Evolutionary conservation across 805 yeast genomes (phyloP).

Genomic region (Saturnispora bothae): DNA sequence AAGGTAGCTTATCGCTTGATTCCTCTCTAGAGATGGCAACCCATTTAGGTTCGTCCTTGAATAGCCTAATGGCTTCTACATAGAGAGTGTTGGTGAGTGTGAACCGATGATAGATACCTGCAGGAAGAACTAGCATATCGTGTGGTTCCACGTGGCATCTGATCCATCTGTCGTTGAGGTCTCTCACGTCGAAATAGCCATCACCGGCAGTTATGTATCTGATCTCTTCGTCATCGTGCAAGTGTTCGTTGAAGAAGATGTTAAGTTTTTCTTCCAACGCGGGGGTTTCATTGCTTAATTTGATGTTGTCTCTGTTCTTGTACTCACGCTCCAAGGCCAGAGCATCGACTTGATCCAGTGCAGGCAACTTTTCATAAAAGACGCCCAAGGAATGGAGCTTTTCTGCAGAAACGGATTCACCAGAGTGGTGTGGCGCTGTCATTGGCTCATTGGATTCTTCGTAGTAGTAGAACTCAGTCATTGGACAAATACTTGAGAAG

Average conservation of each 20-base stretch:
- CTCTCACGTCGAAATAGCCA: slow-evolving; percentile 86
- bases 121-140: slow-evolving; percentile 71
- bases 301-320: slow-evolving; percentile 68
- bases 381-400: slow-evolving; percentile 57
- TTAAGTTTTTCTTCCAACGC: slow-evolving; percentile 56
- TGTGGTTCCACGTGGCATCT: slow-evolving; percentile 52
- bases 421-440: slow-evolving; percentile 66
- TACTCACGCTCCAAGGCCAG: slow-evolving; percentile 65
- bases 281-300: slow-evolving; percentile 44
- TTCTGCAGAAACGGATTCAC: slow-evolving; percentile 40
- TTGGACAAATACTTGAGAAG: not conserved
- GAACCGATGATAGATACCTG: slow-evolving; percentile 91
- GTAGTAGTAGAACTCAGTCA: slow-evolving; percentile 41
- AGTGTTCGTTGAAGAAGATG: slow-evolving; percentile 71
- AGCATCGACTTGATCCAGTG: slow-evolving; percentile 45
- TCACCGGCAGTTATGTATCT: slow-evolving; percentile 82
- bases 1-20: slow-evolving; percentile 28
- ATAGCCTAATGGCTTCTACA: slow-evolving; percentile 71
- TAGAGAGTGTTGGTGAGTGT: slow-evolving; percentile 55
- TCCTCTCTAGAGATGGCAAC: slow-evolving; percentile 56
- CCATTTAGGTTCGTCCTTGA: slow-evolving; percentile 96
- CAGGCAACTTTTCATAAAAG: slow-evolving; percentile 42
- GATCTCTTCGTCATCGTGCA: slow-evolving; percentile 96
- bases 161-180: slow-evolving; percentile 54
- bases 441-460: slow-evolving; percentile 45